phyloP scores from a whole-genome alignment of 2,329 filamentous ascomycete species.

The Colletotrichum viniferum region DNA sequence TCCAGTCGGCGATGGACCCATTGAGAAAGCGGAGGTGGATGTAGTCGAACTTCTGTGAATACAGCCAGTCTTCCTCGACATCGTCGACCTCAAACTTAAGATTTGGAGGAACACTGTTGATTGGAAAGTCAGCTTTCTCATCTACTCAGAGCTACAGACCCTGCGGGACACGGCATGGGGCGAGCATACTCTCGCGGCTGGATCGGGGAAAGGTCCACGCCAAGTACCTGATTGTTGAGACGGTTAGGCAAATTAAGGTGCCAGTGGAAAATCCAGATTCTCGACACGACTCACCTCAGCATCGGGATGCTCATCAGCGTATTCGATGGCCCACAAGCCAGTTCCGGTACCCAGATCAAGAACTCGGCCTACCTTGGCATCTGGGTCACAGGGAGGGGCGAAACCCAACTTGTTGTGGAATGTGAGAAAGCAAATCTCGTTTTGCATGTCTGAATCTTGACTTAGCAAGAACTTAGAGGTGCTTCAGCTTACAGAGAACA shows the following conservation, averaged over 20 bases:
- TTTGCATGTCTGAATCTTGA: neutral
- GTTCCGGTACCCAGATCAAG: neutral
- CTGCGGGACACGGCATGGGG: no score
- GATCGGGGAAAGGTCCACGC: constrained; percentile 42
- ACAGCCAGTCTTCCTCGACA: constrained; percentile 28
- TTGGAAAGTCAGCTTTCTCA: neutral
- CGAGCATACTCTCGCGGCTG: constrained; percentile 38
- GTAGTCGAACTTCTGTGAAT: constrained; percentile 56
- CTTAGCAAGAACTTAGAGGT: neutral
- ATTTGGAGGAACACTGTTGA: constrained; percentile 39
- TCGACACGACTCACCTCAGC: neutral
- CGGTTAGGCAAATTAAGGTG: neutral
- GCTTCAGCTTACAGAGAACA: neutral
- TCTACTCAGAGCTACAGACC: no score
- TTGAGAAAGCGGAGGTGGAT: constrained; percentile 61
- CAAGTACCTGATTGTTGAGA: constrained; percentile 29
- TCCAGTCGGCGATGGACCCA: constrained; percentile 59
- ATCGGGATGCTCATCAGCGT: neutral
- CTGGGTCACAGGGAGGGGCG: neutral
- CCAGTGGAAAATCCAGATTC: neutral
- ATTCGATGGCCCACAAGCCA: neutral
- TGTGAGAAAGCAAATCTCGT: neutral
- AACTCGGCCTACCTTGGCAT: neutral
- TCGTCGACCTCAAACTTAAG: constrained; percentile 43
- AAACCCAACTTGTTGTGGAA: neutral